Evolutionary conservation across 176 grass and related monocot genomes (phyloP).

Genomic region (sorghum (Sorghum bicolor)): Sorghum_bicolor_NCBIv3 NC_012871.2:67261501-67262000

Average conservation of each 20-base stretch:
- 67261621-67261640: background rate
- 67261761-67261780: background rate
- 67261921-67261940: slow-evolving; percentile 60
- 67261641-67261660: background rate
- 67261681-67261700: slow-evolving; percentile 81
- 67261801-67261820: background rate
- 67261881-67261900: slow-evolving; percentile 97
- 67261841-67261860: background rate
- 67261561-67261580: slow-evolving; percentile 29
- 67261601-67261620: background rate
- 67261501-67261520: slow-evolving; percentile 75
- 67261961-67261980: background rate
- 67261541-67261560: slow-evolving; percentile 74
- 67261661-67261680: slow-evolving; percentile 85
- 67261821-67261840: background rate
- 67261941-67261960: slow-evolving; percentile 10
- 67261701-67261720: slow-evolving; percentile 81
- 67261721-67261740: slow-evolving; percentile 54
- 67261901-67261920: slow-evolving; percentile 66
- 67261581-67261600: background rate
- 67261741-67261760: background rate
- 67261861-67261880: slow-evolving; percentile 96
- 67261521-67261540: slow-evolving; percentile 80
- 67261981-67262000: background rate
- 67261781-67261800: background rate